Percentiles rank a stretch among this genome's conserved stretches.
phyloP scores from a whole-genome alignment of 1,284 basidiomycete genomes.

The Pyrrhoderma lamaoense region DNA sequence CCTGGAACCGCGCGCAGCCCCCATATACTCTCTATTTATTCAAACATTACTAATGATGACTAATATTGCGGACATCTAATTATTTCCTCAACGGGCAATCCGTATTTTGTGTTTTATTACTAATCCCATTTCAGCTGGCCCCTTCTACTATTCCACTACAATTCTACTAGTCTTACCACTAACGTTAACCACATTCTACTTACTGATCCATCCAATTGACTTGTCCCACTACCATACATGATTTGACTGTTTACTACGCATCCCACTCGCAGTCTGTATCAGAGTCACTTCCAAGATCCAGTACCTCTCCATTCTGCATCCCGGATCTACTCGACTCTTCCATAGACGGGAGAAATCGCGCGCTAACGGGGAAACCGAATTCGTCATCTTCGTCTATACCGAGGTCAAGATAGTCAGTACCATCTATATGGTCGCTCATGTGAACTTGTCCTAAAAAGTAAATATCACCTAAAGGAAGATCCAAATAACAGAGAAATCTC shows the following conservation, averaged over 20 bases:
- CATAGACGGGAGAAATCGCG: background rate
- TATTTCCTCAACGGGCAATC: background rate
- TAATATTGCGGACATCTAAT: background rate
- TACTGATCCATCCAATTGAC: no score
- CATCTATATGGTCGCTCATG: background rate
- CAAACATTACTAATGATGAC: background rate
- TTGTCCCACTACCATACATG: no score
- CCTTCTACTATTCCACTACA: no score
- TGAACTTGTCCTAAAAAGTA: background rate
- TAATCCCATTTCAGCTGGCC: no score
- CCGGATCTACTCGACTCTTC: slow-evolving; percentile 2
- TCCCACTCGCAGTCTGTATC: slow-evolving; percentile 6
- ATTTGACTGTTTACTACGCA: background rate
- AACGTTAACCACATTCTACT: no score
- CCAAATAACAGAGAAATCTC: background rate
- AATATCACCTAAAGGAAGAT: background rate
- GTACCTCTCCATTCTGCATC: slow-evolving; percentile 2
- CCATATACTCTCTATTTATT: background rate
- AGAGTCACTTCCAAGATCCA: slow-evolving; percentile 2
- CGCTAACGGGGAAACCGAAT: background rate
- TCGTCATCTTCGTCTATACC: background rate
- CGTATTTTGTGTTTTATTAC: no score
- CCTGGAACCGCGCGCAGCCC: no score
- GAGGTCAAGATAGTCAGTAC: background rate
- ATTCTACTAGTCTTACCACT: no score